A percentile compares a stretch with the other conserved stretches of the same genome.
phyloP scores from a whole-genome alignment of 306 rosid species.

The Citrullus amarus region DNA sequence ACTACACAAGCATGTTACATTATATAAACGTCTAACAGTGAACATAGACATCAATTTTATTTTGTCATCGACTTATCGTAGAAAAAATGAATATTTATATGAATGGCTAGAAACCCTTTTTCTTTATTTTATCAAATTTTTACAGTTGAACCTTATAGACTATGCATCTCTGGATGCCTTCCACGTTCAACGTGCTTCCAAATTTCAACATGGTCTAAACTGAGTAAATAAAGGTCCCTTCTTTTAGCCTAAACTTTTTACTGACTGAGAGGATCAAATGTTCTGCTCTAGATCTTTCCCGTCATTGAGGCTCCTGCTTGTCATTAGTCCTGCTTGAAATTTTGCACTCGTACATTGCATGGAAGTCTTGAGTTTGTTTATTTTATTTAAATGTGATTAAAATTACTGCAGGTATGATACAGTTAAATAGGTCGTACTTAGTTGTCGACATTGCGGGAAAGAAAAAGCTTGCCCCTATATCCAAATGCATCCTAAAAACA shows the following conservation, averaged over 20 bases:
- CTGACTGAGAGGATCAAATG: not conserved
- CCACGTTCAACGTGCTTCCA: not conserved
- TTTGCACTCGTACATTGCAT: not conserved
- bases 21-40: not conserved
- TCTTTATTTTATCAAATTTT: not conserved
- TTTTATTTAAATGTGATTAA: not conserved
- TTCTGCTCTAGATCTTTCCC: not conserved
- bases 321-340: not conserved
- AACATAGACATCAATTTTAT: not conserved
- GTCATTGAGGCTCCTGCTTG: not conserved
- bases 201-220: not conserved
- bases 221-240: not conserved
- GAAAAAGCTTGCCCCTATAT: not conserved
- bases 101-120: not conserved
- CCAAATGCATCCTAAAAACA: not conserved
- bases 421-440: not conserved
- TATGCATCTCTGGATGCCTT: not conserved
- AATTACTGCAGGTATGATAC: not conserved
- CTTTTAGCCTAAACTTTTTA: not conserved
- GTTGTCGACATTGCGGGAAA: not conserved
- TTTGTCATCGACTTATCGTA: not conserved
- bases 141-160: not conserved
- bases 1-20: not conserved
- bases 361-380: not conserved
- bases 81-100: not conserved